Base-by-base conservation (phyloP, 176 grass and related monocot species). In the Aegilops speltoides region DNA sequence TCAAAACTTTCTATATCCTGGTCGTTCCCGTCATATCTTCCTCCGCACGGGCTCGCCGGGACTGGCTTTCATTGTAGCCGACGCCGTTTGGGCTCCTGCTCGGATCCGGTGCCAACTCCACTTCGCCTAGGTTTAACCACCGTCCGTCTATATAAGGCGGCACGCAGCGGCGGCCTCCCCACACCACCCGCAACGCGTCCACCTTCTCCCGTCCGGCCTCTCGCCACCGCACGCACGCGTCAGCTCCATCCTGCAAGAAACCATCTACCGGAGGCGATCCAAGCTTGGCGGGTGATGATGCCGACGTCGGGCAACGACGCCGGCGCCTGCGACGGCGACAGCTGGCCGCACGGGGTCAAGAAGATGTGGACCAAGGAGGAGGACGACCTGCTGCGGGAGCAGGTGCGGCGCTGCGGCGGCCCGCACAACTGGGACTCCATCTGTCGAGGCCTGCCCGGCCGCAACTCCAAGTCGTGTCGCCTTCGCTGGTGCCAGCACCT, bases 401-500 rank as follows among this genome's bases (percentile, higher is more conserved):
- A 92, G 74, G 94, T 97, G 79, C 83, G 77, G 2, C 74, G 2
- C 26, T 73, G 89, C 33, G 89, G 91, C 31, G 90, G 90, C 17
- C 11, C 92, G 13, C 86, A 85, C 64, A 92, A 91, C 82, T 97
- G 92, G 95, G 45, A 79, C 33, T 7, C 45, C 76, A 94, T 94
- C 70, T 87, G 80, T 71, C 25, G n/a, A 3, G 81, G 48, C 76
- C 83, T 94, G 15, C 83, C 83, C 0, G 81, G 73, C 8, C 67
- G 95, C 38, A 94, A 71, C 19, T 64, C 80, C 62, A 94, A 97
- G 86, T 97, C 95, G 20, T 94, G 95, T 81, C 87, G 95, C n/a
- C 90, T 88, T 61, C 90, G 92, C 37, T 97, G 90, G 90, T 87
- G 73, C 75, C 89, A 97, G 72, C 95, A 97, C 61, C 92, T 97